These are phyloP conservation scores for Hypoxylon rickii DNA, from an alignment of 495 filamentous ascomycete genomes.

Conservation along the genomic window DNA sequence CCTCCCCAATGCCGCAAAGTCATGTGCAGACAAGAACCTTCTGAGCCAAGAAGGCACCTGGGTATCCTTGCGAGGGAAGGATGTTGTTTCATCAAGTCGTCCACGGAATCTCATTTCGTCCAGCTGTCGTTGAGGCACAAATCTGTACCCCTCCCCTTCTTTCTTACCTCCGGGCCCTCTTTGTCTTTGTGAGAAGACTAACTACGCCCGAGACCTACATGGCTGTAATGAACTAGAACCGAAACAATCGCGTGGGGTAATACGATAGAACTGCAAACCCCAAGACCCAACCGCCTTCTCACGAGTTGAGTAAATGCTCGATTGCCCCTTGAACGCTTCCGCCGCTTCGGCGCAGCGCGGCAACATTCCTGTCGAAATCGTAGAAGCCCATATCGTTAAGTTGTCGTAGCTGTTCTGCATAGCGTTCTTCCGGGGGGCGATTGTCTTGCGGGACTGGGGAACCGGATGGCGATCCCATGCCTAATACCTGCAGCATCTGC, in stretches of 20 bases:
- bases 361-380: slow-evolving; percentile 92
- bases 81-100: slow-evolving; percentile 23
- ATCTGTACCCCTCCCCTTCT: background rate
- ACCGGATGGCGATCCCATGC: slow-evolving; percentile 36
- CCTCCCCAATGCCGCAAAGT: background rate
- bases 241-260: no score
- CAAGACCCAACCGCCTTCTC: background rate
- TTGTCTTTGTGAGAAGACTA: background rate
- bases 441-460: slow-evolving; percentile 69
- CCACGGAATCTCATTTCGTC: slow-evolving; percentile 2
- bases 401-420: slow-evolving; percentile 86
- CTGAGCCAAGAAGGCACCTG: background rate
- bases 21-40: background rate
- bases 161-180: background rate
- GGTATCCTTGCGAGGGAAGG: background rate
- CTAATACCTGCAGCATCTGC: slow-evolving; percentile 48
- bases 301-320: slow-evolving; percentile 67
- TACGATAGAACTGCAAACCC: background rate
- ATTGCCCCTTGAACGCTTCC: slow-evolving; percentile 96
- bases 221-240: no score
- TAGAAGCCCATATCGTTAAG: slow-evolving; percentile 99
- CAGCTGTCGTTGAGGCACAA: background rate
- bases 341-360: slow-evolving; percentile 83
- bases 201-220: no score
- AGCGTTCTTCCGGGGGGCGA: slow-evolving; percentile 90